Base-by-base conservation (phyloP, 192 early-diverging fungal genomes). In the Coemansia sp. region DNA sequence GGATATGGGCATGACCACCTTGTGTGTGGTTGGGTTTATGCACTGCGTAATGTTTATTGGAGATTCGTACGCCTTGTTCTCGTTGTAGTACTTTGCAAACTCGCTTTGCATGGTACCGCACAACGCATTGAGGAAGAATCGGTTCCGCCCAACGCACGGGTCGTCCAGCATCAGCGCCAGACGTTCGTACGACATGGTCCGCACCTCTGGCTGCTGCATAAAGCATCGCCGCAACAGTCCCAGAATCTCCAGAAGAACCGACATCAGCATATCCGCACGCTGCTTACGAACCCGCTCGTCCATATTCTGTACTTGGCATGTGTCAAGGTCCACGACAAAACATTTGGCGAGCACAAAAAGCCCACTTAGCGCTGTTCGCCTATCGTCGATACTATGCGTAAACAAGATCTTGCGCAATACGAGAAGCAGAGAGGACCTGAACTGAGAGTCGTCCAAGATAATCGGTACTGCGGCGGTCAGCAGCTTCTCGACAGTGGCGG, bases 351-450 rank as follows among this genome's bases (percentile, higher is more conserved):
- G 59, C 34, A 78, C 80, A 48, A 89, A 76, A 52, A 90, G 79
- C 13, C 89, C 89, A 20, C 72, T 65, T 4, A 92, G 74, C 3
- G 91, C 87, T 19, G 86, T 82, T 10, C 81, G 75, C 15, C 91
- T 75, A 23, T 85, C 87, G 38, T 90, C 87, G 2, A 82, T 23
- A 50, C 84, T 84, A 43, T 83, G 86, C 36, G 89, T 82, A 68
- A 90, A 89, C 60, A 92, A 63, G 2, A 85, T 80, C 54, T 92
- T 92, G 52, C 89, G 81, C 61, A 92, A 67, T 17, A 92, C 84
- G 6, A 92, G 69, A 42, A 90, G 80, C 55, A 92, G 69, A 10
- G 86, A 84, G 20, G 87, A 75, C 25, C 88, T 79, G 60, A 89
- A 83, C 25, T 79, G 71, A n/a, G 76, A 32, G 32, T 90, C 85